A percentile compares a stretch with the other conserved stretches of the same genome.
phyloP scores from a whole-genome alignment of 768 basidiomycete species.

The Termitomyces sp. region DNA sequence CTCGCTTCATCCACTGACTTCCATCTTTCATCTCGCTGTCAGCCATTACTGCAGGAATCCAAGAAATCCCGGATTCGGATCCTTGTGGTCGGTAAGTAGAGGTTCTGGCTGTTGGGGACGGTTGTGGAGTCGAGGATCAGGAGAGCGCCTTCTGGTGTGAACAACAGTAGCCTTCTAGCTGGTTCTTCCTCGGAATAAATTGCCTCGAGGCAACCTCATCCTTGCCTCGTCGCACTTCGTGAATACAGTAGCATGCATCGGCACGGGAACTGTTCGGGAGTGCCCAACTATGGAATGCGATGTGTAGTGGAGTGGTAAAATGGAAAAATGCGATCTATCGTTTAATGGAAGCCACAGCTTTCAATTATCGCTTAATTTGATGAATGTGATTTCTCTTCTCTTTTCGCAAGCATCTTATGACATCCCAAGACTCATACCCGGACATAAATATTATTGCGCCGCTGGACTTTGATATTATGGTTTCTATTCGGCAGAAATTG shows the following conservation, averaged over 20 bases:
- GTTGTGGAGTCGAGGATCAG: neutral
- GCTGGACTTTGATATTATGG: neutral
- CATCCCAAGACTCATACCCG: neutral
- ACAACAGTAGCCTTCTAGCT: neutral
- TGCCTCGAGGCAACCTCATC: neutral
- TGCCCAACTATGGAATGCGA: neutral
- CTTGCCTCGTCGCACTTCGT: neutral
- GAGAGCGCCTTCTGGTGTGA: neutral
- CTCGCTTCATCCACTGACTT: neutral
- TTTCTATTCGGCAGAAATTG: neutral
- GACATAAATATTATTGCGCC: neutral
- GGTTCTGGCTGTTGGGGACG: neutral
- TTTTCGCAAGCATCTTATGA: neutral
- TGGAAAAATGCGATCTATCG: neutral
- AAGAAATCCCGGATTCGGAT: conserved; percentile 1
- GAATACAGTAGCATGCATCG: neutral
- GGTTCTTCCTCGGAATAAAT: neutral
- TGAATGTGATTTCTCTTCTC: neutral
- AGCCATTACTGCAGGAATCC: neutral
- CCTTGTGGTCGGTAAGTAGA: neutral
- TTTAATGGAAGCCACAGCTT: neutral
- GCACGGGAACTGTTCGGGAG: neutral
- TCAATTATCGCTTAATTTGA: neutral
- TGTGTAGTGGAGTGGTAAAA: neutral
- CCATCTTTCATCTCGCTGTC: neutral